Base-by-base conservation (phyloP, 441 rosid genomes). In the Euphorbia schlechtendalii region DNA sequence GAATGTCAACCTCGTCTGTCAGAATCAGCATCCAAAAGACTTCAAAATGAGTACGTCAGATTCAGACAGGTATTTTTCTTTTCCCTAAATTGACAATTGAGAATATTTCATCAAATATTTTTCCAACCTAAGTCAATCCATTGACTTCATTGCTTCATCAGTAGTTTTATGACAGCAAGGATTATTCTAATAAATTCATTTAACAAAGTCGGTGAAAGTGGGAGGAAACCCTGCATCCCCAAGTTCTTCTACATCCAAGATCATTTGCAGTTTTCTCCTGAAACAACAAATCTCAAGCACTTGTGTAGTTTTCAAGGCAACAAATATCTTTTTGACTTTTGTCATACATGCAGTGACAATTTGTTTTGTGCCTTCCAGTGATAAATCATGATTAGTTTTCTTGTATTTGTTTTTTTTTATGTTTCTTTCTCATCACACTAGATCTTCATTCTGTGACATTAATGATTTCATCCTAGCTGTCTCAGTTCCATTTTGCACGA, bases 1-100 rank as follows among this genome's bases (percentile, higher is more conserved):
- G 82, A 82, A 64, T 90, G 97, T 74, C 96, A 77, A 70, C 97
- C 97, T 27, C 89, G 92, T 55, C 83, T 93, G 55, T 83, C 98
- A 55, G 90, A 90, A 59, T 48, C 87, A 12, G 97, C 99, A 58
- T 78, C 91, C 59, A 75, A 70, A 43, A 81, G 81, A 74, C 85
- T 90, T 73, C 91, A 87, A 83, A 83, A 84, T 77, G 84, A 83
- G 68, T 93, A 93, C 74, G 91, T 93, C 72, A 84, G 77, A 68
- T 88, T 90, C 78, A 81, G 96, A 86, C 86, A 86, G 95, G 96
- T 92, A 81, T 14, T 56, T 15, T 34, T 7, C 63, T 55, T 28
- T 20, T 4, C 27, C 56, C 27, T 56, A 13, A 6, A n/a, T 8
- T 61, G 24, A 46, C n/a, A n/a, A n/a, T 5, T 15, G 22, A 55